Conservation (phyloP, 148 eudicot genomes). For the Dysphania ambrosioides region DNA sequence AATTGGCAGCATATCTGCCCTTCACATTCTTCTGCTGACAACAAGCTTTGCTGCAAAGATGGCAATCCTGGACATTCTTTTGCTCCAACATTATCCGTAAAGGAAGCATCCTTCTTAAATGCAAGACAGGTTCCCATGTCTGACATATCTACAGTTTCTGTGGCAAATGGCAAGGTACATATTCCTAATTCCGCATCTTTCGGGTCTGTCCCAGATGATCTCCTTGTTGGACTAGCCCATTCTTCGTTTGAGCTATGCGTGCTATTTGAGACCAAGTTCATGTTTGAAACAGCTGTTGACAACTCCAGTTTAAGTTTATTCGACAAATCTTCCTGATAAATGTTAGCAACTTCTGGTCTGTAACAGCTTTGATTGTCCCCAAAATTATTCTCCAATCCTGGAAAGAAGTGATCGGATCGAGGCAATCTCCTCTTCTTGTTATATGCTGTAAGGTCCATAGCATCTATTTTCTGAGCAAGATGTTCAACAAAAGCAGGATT, state of each 20-base stretch:
- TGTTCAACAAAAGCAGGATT: slow-evolving; percentile 59
- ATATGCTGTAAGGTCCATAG: slow-evolving; percentile 69
- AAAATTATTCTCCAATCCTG: slow-evolving; percentile 41
- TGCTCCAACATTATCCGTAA: slow-evolving; percentile 40
- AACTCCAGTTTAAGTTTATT: slow-evolving; percentile 69
- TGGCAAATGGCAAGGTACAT: slow-evolving; percentile 36
- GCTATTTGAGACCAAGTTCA: slow-evolving; percentile 72
- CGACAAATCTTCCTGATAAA: slow-evolving; percentile 56
- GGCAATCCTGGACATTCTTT: slow-evolving; percentile 38
- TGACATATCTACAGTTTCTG: slow-evolving; percentile 57
- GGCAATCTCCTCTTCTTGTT: slow-evolving; percentile 84
- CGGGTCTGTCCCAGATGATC: slow-evolving; percentile 35
- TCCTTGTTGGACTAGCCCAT: slow-evolving; percentile 51
- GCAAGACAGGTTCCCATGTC: slow-evolving; percentile 57
- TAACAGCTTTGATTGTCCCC: slow-evolving; percentile 45
- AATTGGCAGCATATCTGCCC: slow-evolving; percentile 59
- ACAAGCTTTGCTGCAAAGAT: slow-evolving; percentile 41
- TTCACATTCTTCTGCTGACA: slow-evolving; percentile 55
- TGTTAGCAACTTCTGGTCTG: slow-evolving; percentile 43
- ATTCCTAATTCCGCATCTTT: slow-evolving; percentile 45
- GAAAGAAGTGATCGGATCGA: slow-evolving; percentile 34
- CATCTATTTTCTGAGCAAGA: slow-evolving; percentile 64
- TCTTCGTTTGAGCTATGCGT: slow-evolving; percentile 83
- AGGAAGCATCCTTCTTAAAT: slow-evolving; percentile 52
- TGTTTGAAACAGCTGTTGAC: slow-evolving; percentile 72